These are phyloP conservation scores for Neonothopanus nambi DNA, from an alignment of 1,284 basidiomycete species.

Conservation along the genomic window DNA sequence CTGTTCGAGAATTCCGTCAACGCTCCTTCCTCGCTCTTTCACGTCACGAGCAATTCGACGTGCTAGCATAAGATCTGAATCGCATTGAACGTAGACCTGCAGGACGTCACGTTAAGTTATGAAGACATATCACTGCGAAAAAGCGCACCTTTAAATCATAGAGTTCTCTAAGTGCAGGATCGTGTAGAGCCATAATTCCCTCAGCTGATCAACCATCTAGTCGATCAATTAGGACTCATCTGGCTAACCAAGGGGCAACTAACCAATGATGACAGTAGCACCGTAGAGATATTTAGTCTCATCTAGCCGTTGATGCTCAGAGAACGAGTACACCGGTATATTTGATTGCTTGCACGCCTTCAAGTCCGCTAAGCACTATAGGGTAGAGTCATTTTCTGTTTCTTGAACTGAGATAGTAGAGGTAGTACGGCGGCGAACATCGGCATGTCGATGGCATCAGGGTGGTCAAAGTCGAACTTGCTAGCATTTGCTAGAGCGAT, in stretches of 20 bases:
- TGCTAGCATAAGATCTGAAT: slow-evolving; percentile 96
- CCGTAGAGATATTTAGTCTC: slow-evolving; percentile 95
- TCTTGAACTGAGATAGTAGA: background rate
- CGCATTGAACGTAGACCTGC: slow-evolving; percentile 84
- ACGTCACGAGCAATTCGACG: slow-evolving; percentile 88
- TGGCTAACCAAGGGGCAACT: slow-evolving; percentile 9
- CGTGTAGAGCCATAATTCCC: slow-evolving; percentile 90
- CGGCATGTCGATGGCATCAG: slow-evolving; percentile 89
- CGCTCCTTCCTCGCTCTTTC: slow-evolving; percentile 82
- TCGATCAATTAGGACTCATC: background rate
- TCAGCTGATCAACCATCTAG: slow-evolving; percentile 56
- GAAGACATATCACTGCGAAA: slow-evolving; percentile 3
- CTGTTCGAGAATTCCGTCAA: slow-evolving; percentile 90
- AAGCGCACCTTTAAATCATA: slow-evolving; percentile 86
- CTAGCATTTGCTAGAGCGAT: slow-evolving; percentile 82
- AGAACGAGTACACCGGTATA: slow-evolving; percentile 94
- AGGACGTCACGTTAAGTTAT: background rate
- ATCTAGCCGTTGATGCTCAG: slow-evolving; percentile 82
- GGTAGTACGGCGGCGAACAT: slow-evolving; percentile 75
- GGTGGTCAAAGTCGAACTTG: slow-evolving; percentile 91
- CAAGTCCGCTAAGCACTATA: slow-evolving; percentile 80
- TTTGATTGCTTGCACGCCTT: slow-evolving; percentile 82
- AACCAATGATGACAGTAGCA: slow-evolving; percentile 91
- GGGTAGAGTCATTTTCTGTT: background rate
- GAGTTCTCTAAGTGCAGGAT: slow-evolving; percentile 73